These are phyloP conservation scores for Manihot esculenta DNA, from an alignment of 441 rosid species.

Conservation along the genomic window DNA sequence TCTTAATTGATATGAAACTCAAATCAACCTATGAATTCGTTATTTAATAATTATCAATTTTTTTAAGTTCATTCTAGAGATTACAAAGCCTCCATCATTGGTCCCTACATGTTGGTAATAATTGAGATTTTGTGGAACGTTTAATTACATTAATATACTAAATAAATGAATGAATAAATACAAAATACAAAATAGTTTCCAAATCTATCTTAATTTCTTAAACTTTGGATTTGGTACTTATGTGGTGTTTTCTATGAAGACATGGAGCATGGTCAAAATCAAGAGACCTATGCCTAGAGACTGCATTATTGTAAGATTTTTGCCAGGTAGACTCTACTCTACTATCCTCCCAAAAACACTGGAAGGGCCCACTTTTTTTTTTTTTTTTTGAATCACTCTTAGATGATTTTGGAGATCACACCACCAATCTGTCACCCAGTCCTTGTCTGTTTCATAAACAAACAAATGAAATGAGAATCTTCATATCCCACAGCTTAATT, in stretches of 20 bases:
- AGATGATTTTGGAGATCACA: slow-evolving; percentile 45
- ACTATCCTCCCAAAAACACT: slow-evolving; percentile 19
- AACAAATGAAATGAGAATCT: slow-evolving; percentile 27
- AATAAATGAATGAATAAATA: background rate
- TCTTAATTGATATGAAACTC: too few relatives aligned
- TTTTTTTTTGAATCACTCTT: slow-evolving; percentile 50
- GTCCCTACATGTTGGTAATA: slow-evolving; percentile 23
- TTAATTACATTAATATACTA: background rate
- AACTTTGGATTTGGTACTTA: background rate
- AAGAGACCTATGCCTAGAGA: slow-evolving; percentile 25
- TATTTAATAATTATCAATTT: too few relatives aligned
- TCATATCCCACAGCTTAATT: slow-evolving; percentile 15
- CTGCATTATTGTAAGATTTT: slow-evolving; percentile 43
- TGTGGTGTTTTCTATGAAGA: slow-evolving; percentile 12
- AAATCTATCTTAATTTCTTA: too few relatives aligned
- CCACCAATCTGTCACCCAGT: slow-evolving; percentile 39
- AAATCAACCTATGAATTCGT: too few relatives aligned
- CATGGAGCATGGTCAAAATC: slow-evolving; percentile 48
- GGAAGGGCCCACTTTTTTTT: slow-evolving; percentile 54
- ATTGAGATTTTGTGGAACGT: slow-evolving; percentile 13
- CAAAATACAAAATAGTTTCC: too few relatives aligned
- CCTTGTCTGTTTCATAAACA: slow-evolving; percentile 39
- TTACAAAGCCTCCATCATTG: too few relatives aligned
- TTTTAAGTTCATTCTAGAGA: too few relatives aligned
- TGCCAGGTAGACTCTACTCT: background rate